Conservation (phyloP, 768 basidiomycete species). For the Phlebiopsis flavidoalba region DNA sequence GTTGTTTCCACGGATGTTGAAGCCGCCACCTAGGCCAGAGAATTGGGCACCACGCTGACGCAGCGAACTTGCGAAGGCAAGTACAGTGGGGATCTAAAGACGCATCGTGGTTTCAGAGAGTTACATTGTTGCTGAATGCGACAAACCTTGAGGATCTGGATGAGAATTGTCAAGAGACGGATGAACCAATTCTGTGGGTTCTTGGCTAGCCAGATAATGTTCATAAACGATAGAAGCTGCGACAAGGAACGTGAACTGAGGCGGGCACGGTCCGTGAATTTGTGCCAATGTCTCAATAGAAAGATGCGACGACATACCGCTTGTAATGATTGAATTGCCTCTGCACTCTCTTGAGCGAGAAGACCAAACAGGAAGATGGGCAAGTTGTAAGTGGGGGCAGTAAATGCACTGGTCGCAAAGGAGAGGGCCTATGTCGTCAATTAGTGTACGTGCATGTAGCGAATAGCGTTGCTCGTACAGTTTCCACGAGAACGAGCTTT, state of each 20-base stretch:
- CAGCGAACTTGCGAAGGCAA: conserved; percentile 29
- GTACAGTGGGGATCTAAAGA: conserved; percentile 30
- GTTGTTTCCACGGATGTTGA: conserved; percentile 29
- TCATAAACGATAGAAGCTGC: conserved; percentile 62
- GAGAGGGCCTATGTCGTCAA: conserved; percentile 46
- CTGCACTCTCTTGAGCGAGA: conserved; percentile 65
- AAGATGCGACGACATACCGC: conserved; percentile 38
- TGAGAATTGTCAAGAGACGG: conserved; percentile 42
- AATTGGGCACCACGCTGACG: conserved; percentile 31
- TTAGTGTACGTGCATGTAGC: neutral
- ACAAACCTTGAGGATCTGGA: conserved; percentile 34
- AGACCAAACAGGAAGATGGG: conserved; percentile 79
- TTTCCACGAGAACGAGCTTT: conserved; percentile 58
- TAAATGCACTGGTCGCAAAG: conserved; percentile 49
- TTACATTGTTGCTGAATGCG: neutral
- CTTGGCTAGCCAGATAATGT: conserved; percentile 60
- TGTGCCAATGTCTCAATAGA: neutral
- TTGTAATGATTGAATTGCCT: conserved; percentile 60
- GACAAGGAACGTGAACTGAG: conserved; percentile 62
- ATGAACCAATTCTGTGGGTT: conserved; percentile 53
- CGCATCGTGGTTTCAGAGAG: neutral
- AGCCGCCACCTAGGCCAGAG: conserved; percentile 24
- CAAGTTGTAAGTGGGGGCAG: conserved; percentile 68
- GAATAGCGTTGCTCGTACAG: conserved; percentile 37
- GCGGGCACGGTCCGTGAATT: neutral